A percentile compares a stretch with the other conserved stretches of the same genome.
Conservation (phyloP, 2,329 filamentous ascomycete genomes). For the Cytospora schulzeri region DNA sequence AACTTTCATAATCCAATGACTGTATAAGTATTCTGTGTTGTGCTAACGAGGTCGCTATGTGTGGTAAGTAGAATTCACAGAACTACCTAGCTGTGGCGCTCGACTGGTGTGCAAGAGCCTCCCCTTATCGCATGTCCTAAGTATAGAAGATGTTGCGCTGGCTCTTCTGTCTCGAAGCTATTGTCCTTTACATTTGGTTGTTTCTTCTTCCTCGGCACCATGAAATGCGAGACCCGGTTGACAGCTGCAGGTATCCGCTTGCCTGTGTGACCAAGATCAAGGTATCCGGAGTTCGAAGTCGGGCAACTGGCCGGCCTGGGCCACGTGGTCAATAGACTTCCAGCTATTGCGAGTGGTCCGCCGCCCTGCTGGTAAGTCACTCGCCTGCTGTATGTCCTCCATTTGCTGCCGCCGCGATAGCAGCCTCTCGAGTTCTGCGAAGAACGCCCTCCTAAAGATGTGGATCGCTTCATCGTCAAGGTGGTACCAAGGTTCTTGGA, state of each 20-base stretch:
- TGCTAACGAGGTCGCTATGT: too few species aligned
- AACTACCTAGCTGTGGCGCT: too few species aligned
- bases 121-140: too few species aligned
- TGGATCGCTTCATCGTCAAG: too few species aligned
- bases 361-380: neutral
- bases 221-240: neutral
- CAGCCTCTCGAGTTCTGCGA: too few species aligned
- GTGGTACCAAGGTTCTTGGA: too few species aligned
- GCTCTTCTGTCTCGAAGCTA: neutral
- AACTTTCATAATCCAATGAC: too few species aligned
- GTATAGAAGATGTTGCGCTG: too few species aligned
- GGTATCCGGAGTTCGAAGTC: neutral
- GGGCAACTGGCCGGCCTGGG: neutral
- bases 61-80: too few species aligned
- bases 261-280: neutral
- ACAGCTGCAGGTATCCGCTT: neutral
- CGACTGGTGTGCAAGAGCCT: too few species aligned
- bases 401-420: neutral
- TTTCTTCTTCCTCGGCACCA: neutral
- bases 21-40: too few species aligned
- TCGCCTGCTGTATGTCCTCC: neutral
- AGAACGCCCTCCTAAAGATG: too few species aligned
- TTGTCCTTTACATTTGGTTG: neutral
- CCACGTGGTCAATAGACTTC: neutral
- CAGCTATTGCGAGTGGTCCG: neutral